Percentiles rank a stretch among this genome's conserved stretches.
Evolutionary conservation across 2,329 filamentous ascomycete genomes (phyloP).

Genomic region (Trichoderma polysporum): DNA sequence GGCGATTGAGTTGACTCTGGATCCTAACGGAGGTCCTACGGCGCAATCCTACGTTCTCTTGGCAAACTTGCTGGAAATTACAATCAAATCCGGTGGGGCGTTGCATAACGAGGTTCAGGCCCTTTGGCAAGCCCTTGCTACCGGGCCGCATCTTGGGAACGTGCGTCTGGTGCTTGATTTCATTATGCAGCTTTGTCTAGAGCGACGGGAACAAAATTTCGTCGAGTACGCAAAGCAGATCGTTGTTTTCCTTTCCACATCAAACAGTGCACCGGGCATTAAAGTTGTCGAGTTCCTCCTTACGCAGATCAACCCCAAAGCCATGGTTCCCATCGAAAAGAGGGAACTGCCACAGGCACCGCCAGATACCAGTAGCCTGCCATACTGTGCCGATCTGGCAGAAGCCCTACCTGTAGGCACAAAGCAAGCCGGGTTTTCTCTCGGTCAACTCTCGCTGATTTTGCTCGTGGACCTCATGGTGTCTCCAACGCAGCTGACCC

Average conservation of each 20-base stretch:
- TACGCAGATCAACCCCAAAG: constrained; percentile 86
- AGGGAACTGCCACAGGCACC: constrained; percentile 66
- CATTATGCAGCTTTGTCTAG: constrained; percentile 89
- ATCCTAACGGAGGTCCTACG: constrained; percentile 87
- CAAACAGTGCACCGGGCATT: constrained; percentile 67
- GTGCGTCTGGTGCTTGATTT: constrained; percentile 94
- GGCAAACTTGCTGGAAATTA: constrained; percentile 93
- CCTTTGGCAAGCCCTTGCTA: constrained; percentile 93
- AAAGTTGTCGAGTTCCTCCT: constrained; percentile 94
- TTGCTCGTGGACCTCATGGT: constrained; percentile 95
- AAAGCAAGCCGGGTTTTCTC: constrained; percentile 88
- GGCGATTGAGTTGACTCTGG: constrained; percentile 85
- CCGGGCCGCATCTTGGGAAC: constrained; percentile 88
- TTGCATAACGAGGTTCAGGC: constrained; percentile 97
- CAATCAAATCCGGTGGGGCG: constrained; percentile 82
- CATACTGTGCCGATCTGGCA: constrained; percentile 84
- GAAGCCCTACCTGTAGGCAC: constrained; percentile 80
- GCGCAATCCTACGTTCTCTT: constrained; percentile 91
- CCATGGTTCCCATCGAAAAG: constrained; percentile 94
- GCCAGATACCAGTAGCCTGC: constrained; percentile 70
- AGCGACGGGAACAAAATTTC: constrained; percentile 95
- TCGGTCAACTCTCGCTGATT: constrained; percentile 91
- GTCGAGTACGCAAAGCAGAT: constrained; percentile 98
- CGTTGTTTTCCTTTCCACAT: constrained; percentile 91
- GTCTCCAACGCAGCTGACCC: constrained; percentile 75